Percentiles rank a stretch among this genome's conserved stretches.
Conservation (phyloP, 768 basidiomycete genomes). For the Hypholoma sublateritium region DNA sequence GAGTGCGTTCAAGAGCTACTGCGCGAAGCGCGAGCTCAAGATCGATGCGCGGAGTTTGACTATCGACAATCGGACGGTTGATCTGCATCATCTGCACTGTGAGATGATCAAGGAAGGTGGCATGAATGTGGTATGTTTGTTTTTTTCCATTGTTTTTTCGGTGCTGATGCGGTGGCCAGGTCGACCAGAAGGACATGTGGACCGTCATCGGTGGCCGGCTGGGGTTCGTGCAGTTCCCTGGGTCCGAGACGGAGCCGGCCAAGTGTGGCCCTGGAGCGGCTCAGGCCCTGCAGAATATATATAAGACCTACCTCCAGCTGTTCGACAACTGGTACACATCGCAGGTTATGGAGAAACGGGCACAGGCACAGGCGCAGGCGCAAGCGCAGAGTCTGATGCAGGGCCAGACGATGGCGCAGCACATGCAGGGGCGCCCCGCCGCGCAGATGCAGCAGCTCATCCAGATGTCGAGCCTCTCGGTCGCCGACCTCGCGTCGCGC, state of each 20-base stretch:
- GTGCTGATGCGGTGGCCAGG: slow-evolving; percentile 32
- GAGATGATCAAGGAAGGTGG: slow-evolving; percentile 64
- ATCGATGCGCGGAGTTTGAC: slow-evolving; percentile 41
- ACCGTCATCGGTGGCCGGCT: slow-evolving; percentile 64
- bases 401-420: slow-evolving; percentile 12
- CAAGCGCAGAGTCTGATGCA: background rate
- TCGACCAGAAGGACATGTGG: slow-evolving; percentile 59
- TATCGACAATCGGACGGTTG: slow-evolving; percentile 56
- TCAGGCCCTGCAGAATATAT: slow-evolving; percentile 56
- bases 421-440: slow-evolving; percentile 16
- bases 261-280: slow-evolving; percentile 64
- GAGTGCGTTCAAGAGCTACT: slow-evolving; percentile 47
- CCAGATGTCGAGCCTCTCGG: slow-evolving; percentile 43
- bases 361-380: slow-evolving; percentile 8
- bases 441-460: slow-evolving; percentile 43
- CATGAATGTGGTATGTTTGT: slow-evolving; percentile 18
- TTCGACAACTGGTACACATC: slow-evolving; percentile 59
- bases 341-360: slow-evolving; percentile 33
- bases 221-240: slow-evolving; percentile 66
- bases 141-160: background rate
- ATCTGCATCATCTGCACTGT: slow-evolving; percentile 58
- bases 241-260: slow-evolving; percentile 56
- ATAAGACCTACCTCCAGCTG: slow-evolving; percentile 52
- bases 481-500: slow-evolving; percentile 51
- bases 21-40: slow-evolving; percentile 37